Base-by-base conservation (phyloP, 495 filamentous ascomycete genomes). In the Glutinoglossum americanum region DNA sequence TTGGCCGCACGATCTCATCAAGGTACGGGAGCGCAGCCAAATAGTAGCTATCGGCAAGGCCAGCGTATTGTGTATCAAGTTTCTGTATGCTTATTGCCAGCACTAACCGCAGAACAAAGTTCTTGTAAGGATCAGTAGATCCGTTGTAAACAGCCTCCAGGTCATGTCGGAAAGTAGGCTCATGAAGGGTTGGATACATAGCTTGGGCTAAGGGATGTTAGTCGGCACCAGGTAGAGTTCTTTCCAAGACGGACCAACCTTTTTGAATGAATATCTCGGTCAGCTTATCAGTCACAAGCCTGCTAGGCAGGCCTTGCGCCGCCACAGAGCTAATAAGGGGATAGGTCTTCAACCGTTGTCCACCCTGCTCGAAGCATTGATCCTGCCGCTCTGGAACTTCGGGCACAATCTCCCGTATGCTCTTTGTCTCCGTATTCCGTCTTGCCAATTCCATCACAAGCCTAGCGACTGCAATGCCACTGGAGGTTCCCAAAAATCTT, bases 391-490 rank as follows among this genome's bases (percentile, higher is more conserved):
- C 75, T 57, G 77, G 78, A 60, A 81, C 80, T 59, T 84, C 81
- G 5, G 87, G 82, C n/a, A 92, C 79, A 28, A 96, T 78, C 63
- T 94, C 87, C 56, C 84, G 82, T 69, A 95, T 94, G 59, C 80
- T 84, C 66, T 84, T 85, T 2, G 84, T 80, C 59, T 86, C 82
- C 32, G 84, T 89, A 60, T 85, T 87, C 59, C 84, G 81, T 64
- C 90, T 97, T 49, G 89, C 89, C 63, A 94, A 80, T 65, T 94
- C 88, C 81, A 97, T 94, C 28, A 97, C 84, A 63, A 96, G 71
- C 35, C 89, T 80, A 19, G 89, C 90, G 70, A 97, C 90, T 60
- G 86, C 87, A 65, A 94, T 90, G 59, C 90, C 90, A 66, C 90
- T 96, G 11, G 87, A 90, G 11, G 90, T 81, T 0, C 90, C 90